phyloP scores from a whole-genome alignment of 495 filamentous ascomycete genomes.

The Penicillium simplicissimum region DNA sequence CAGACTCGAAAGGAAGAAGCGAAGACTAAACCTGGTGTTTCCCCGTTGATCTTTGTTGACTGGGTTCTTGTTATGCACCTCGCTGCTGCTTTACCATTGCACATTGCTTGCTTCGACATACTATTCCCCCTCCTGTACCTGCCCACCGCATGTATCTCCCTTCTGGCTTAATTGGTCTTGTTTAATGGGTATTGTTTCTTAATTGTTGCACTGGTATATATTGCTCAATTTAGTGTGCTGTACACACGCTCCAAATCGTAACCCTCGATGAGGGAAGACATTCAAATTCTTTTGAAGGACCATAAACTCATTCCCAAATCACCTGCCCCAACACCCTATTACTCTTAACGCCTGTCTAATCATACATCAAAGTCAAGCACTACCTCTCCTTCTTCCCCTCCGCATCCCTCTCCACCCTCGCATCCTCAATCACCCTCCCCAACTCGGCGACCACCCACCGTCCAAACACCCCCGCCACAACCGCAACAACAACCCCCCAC shows the following conservation, averaged over 20 bases:
- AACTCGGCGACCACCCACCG: conserved; percentile 34
- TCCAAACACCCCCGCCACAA: conserved; percentile 50
- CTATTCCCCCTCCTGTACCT: conserved; percentile 33
- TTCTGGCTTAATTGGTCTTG: not conserved
- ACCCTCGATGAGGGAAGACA: not conserved
- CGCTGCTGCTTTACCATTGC: not conserved
- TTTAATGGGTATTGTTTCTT: conserved; percentile 13
- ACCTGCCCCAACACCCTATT: too few relatives aligned
- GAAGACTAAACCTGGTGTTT: not conserved
- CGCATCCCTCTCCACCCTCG: conserved; percentile 9
- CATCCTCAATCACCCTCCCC: conserved; percentile 30
- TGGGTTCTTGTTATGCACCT: conserved; percentile 4
- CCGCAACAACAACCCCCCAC: conserved; percentile 59
- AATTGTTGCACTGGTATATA: not conserved
- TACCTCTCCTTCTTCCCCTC: conserved; percentile 28
- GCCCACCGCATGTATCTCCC: conserved; percentile 17
- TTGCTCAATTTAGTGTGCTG: not conserved
- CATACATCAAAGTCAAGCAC: not conserved
- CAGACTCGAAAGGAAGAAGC: not conserved
- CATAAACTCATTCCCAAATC: too few relatives aligned
- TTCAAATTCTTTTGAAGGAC: not conserved
- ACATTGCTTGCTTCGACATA: conserved; percentile 8
- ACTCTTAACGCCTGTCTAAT: not conserved
- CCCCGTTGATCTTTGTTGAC: not conserved
- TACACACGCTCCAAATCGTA: not conserved